These are phyloP conservation scores for Solanum pennellii DNA, from an alignment of 257 asterid genomes.

Conservation along the genomic window DNA sequence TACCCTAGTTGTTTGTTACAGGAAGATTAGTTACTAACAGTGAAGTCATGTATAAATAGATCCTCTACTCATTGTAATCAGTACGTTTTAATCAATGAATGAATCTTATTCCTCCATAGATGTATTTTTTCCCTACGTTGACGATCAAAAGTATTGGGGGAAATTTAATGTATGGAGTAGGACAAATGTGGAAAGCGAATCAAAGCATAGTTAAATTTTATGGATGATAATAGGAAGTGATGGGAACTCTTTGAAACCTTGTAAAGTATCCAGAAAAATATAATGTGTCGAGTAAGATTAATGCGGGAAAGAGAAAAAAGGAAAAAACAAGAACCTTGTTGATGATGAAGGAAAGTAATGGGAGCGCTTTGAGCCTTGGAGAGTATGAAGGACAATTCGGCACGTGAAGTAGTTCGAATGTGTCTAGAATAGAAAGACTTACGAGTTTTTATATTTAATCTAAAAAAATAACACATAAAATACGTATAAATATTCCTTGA, in stretches of 20 bases:
- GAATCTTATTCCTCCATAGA: too few relatives aligned
- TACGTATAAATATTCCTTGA: not conserved
- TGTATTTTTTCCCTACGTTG: too few relatives aligned
- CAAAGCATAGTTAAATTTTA: not conserved
- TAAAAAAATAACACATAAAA: not conserved
- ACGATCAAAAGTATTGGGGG: too few relatives aligned
- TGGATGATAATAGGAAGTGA: not conserved
- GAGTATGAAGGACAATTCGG: not conserved
- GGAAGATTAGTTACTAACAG: too few relatives aligned
- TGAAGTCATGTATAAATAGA: too few relatives aligned
- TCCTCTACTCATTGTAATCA: too few relatives aligned
- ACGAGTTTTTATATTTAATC: not conserved
- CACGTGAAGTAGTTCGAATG: not conserved
- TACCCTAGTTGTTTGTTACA: too few relatives aligned
- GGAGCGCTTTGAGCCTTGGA: not conserved
- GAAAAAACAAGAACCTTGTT: too few relatives aligned
- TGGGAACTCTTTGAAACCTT: not conserved
- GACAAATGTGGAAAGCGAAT: too few relatives aligned
- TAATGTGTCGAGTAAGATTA: not conserved
- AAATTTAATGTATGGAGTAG: too few relatives aligned
- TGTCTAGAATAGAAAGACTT: not conserved
- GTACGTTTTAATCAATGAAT: too few relatives aligned
- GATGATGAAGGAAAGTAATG: not conserved
- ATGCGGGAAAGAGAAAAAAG: not conserved
- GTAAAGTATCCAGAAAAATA: not conserved